A percentile compares a stretch with the other conserved stretches of the same genome.
These are phyloP conservation scores for Wickerhamiella shivajii DNA, from an alignment of 805 yeast species.

Conservation along the genomic window DNA sequence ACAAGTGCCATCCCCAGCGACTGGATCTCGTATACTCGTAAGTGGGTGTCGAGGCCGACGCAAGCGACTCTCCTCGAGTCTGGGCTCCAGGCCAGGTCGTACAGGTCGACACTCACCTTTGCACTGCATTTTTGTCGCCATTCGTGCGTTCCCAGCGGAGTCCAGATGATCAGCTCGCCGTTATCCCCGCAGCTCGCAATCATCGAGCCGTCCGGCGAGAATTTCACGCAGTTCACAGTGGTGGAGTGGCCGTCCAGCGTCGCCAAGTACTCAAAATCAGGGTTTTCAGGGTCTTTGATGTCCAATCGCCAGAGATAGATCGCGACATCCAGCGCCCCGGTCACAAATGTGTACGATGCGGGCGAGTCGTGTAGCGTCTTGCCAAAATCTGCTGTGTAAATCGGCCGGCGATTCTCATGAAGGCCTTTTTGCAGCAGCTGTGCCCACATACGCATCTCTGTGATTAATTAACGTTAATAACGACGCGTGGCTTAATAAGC, in stretches of 20 bases:
- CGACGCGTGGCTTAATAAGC: no score
- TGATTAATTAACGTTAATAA: no score
- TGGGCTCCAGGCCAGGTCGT: constrained; percentile 91
- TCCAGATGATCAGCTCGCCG: constrained; percentile 79
- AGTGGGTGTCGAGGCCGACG: constrained; percentile 81
- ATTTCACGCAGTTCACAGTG: constrained; percentile 84
- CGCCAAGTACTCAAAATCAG: constrained; percentile 51
- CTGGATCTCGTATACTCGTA: constrained; percentile 48
- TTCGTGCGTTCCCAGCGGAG: constrained; percentile 55
- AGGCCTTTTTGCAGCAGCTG: constrained; percentile 28
- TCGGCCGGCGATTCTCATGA: constrained; percentile 31
- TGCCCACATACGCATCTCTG: constrained; percentile 26
- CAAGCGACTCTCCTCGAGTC: constrained; percentile 60
- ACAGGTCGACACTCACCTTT: constrained; percentile 53
- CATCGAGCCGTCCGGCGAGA: constrained; percentile 50
- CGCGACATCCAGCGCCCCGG: constrained; percentile 91
- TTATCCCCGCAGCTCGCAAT: constrained; percentile 94
- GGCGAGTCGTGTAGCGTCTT: no score
- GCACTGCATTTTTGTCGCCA: constrained; percentile 32
- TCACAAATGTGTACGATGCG: constrained; percentile 41
- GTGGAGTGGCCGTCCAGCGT: constrained; percentile 81
- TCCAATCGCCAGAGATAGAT: constrained; percentile 39
- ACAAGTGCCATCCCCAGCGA: constrained; percentile 48
- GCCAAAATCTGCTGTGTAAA: constrained; percentile 27
- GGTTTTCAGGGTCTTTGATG: constrained; percentile 21